A percentile compares a stretch with the other conserved stretches of the same genome.
phyloP scores from a whole-genome alignment of 495 filamentous ascomycete species.

The Penicillium lagena region DNA sequence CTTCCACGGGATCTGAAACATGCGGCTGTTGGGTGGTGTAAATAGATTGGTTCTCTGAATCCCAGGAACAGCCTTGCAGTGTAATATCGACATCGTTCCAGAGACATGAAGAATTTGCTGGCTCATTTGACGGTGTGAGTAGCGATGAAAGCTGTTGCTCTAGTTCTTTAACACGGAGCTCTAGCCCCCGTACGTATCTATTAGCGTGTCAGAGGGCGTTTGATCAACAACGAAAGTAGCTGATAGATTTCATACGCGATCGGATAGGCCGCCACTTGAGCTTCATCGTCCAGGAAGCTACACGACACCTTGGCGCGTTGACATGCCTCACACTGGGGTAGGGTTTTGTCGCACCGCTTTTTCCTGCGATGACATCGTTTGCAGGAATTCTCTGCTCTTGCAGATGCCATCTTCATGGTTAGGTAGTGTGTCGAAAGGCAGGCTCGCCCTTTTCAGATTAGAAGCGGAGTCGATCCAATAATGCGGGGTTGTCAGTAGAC shows the following conservation, averaged over 20 bases:
- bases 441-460: slow-evolving; percentile 19
- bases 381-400: slow-evolving; percentile 20
- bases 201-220: not conserved
- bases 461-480: slow-evolving; percentile 3
- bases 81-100: slow-evolving; percentile 4
- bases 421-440: too few relatives aligned
- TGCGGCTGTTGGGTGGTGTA: not conserved
- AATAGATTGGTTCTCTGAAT: not conserved
- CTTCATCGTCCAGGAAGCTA: slow-evolving; percentile 30
- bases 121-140: slow-evolving; percentile 7
- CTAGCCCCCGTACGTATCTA: slow-evolving; percentile 30
- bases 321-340: slow-evolving; percentile 30
- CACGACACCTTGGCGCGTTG: slow-evolving; percentile 22
- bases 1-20: not conserved
- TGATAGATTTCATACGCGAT: slow-evolving; percentile 19
- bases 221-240: not conserved
- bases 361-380: slow-evolving; percentile 30
- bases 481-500: too few relatives aligned
- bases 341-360: slow-evolving; percentile 29
- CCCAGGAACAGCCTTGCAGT: not conserved
- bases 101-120: slow-evolving; percentile 1
- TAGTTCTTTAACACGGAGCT: slow-evolving; percentile 21
- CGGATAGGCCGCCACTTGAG: slow-evolving; percentile 28
- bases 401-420: not conserved
- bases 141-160: slow-evolving; percentile 16